Evolutionary conservation across 805 yeast species (phyloP).

Genomic region (Saccharomycopsis oosterbeekiorum): DNA sequence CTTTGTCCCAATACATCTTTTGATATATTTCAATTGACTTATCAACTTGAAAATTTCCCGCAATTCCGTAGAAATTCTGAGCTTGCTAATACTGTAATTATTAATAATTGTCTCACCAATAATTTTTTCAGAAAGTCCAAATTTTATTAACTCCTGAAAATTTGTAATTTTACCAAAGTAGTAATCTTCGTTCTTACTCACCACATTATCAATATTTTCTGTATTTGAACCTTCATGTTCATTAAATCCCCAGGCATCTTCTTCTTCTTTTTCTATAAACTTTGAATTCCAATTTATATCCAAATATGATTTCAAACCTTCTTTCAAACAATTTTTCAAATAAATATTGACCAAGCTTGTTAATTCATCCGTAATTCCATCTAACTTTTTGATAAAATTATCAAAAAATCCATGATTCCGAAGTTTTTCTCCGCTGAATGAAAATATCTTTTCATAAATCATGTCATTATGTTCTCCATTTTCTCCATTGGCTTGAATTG

Average conservation of each 20-base stretch:
- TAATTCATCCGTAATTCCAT: slow-evolving; percentile 2
- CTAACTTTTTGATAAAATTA: slow-evolving; percentile 1
- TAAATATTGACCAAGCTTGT: slow-evolving; percentile 4
- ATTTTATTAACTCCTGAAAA: neutral
- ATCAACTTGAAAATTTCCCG: neutral
- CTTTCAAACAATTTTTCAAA: slow-evolving; percentile 9
- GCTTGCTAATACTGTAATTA: neutral
- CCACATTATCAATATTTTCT: neutral
- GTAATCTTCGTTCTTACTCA: neutral
- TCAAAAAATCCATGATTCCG: slow-evolving; percentile 3
- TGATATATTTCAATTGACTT: neutral
- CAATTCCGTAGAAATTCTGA: neutral
- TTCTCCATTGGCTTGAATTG: neutral
- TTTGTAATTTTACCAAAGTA: neutral
- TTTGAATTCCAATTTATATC: slow-evolving; percentile 1
- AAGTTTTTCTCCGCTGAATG: neutral
- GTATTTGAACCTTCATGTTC: neutral
- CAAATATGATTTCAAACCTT: slow-evolving; percentile 2
- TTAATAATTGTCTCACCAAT: neutral
- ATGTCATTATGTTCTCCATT: neutral
- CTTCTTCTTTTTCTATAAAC: slow-evolving; percentile 1
- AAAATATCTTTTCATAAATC: neutral
- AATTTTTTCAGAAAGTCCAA: neutral
- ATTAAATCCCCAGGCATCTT: slow-evolving; percentile 1
- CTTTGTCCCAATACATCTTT: neutral